A percentile compares a stretch with the other conserved stretches of the same genome.
Conservation (phyloP, 495 filamentous ascomycete genomes). For the Jackrogersella multiformis region DNA sequence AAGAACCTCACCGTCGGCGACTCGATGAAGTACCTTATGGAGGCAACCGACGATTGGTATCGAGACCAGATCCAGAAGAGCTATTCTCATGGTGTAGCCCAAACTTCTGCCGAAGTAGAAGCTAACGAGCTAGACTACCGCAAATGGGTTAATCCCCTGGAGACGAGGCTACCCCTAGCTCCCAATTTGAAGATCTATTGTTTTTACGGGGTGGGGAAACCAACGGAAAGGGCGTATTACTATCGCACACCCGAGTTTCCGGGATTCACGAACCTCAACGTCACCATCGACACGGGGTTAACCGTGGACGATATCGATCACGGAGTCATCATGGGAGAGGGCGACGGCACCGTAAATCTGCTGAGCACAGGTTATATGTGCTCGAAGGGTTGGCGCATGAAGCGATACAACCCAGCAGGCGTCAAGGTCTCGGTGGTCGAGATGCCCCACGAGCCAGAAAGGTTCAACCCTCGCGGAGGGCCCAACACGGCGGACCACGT, state of each 20-base stretch:
- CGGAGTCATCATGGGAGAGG: constrained; percentile 91
- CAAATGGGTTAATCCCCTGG: constrained; percentile 96
- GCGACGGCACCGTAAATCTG: constrained; percentile 92
- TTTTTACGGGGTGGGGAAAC: constrained; percentile 94
- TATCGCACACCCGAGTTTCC: constrained; percentile 80
- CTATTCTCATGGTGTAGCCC: constrained; percentile 91
- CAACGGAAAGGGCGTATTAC: constrained; percentile 90
- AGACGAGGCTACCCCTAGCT: constrained; percentile 86
- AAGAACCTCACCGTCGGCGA: constrained; percentile 82
- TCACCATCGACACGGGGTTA: constrained; percentile 86
- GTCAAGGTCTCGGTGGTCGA: constrained; percentile 85
- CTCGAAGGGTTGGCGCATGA: constrained; percentile 90
- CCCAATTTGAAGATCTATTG: constrained; percentile 96
- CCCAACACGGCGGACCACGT: constrained; percentile 98
- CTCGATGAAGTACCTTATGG: constrained; percentile 78
- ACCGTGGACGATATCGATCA: constrained; percentile 77
- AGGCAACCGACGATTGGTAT: constrained; percentile 88
- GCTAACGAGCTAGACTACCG: constrained; percentile 80
- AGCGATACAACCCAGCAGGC: constrained; percentile 89
- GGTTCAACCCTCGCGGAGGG: constrained; percentile 89
- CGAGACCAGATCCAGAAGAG: constrained; percentile 69
- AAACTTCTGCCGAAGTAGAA: constrained; percentile 82
- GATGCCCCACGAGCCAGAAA: constrained; percentile 95
- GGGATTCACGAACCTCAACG: constrained; percentile 70
- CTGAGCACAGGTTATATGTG: constrained; percentile 96